phyloP scores from a whole-genome alignment of 2,329 filamentous ascomycete species.

The Chaetomium globosum region DNA sequence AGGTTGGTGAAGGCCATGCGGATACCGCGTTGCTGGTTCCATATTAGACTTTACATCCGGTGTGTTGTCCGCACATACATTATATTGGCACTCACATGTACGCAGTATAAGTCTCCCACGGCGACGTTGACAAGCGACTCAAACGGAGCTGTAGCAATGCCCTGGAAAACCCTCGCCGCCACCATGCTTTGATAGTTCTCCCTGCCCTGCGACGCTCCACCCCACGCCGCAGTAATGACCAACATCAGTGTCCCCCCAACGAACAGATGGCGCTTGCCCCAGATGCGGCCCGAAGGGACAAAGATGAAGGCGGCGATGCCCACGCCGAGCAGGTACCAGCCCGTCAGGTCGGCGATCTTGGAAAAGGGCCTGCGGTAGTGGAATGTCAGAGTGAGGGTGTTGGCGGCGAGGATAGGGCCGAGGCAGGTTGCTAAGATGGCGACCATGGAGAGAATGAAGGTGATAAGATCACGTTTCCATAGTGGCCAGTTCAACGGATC shows the following conservation, averaged over 20 bases:
- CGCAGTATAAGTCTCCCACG: slow-evolving; percentile 87
- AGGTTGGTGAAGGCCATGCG: slow-evolving; percentile 79
- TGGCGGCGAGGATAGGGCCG: slow-evolving; percentile 83
- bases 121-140: slow-evolving; percentile 87
- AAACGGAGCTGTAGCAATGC: slow-evolving; percentile 82
- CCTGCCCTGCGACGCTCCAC: slow-evolving; percentile 59
- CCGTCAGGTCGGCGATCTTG: slow-evolving; percentile 79
- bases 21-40: slow-evolving; percentile 68
- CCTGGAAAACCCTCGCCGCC: slow-evolving; percentile 81
- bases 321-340: slow-evolving; percentile 82
- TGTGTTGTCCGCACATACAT: background rate
- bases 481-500: slow-evolving; percentile 86
- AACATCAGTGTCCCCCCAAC: slow-evolving; percentile 74
- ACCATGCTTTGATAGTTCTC: slow-evolving; percentile 72
- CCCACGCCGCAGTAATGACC: slow-evolving; percentile 76
- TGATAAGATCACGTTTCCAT: slow-evolving; percentile 81
- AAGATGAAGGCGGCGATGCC: slow-evolving; percentile 81
- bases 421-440: slow-evolving; percentile 83
- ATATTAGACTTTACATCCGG: background rate
- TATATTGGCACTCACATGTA: slow-evolving; percentile 65
- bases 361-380: slow-evolving; percentile 69
- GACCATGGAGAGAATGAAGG: slow-evolving; percentile 74
- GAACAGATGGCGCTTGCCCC: slow-evolving; percentile 90
- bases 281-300: slow-evolving; percentile 84
- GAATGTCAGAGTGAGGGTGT: slow-evolving; percentile 75